A percentile compares a stretch with the other conserved stretches of the same genome.
Conservation (phyloP, 306 rosid genomes). For the Heteromeles arbutifolia region DNA sequence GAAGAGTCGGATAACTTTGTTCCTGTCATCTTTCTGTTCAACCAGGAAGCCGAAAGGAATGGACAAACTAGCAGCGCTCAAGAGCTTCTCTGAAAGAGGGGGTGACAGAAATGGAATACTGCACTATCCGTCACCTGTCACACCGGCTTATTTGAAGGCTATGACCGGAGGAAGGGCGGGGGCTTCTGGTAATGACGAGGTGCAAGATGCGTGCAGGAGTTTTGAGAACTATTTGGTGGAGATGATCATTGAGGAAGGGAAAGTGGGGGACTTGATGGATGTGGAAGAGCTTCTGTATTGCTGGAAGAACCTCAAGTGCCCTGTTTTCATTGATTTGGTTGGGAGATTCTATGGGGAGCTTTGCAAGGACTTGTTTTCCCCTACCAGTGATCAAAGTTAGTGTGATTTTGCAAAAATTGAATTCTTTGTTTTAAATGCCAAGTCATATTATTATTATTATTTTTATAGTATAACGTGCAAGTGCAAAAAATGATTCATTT, state of each 20-base stretch:
- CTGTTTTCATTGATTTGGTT: slow-evolving; percentile 71
- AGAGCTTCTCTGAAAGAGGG: slow-evolving; percentile 23
- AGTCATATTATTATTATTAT: no score
- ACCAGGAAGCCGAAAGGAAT: slow-evolving; percentile 24
- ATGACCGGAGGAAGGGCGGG: slow-evolving; percentile 12
- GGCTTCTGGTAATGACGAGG: slow-evolving; percentile 23
- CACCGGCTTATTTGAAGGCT: slow-evolving; percentile 31
- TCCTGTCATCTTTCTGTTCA: slow-evolving; percentile 37
- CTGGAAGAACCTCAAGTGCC: slow-evolving; percentile 76
- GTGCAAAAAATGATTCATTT: neutral
- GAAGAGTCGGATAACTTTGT: slow-evolving; percentile 22
- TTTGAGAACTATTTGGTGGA: slow-evolving; percentile 83
- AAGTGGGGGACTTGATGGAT: slow-evolving; percentile 60
- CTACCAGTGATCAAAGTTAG: slow-evolving; percentile 24
- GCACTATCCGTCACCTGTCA: slow-evolving; percentile 41
- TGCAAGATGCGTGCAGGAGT: slow-evolving; percentile 83
- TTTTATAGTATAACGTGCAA: neutral
- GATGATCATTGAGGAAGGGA: slow-evolving; percentile 90
- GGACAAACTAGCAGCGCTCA: slow-evolving; percentile 9
- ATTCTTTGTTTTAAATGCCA: neutral
- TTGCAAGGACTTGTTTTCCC: slow-evolving; percentile 79
- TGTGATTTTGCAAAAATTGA: neutral
- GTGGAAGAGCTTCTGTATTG: slow-evolving; percentile 82
- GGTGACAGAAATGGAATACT: neutral
- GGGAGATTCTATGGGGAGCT: slow-evolving; percentile 85